Evolutionary conservation across 73 alveolate genomes (phyloP), one percentile per base, ranked within the genome.

Genomic region (Paraurostyla sp.): DNA sequence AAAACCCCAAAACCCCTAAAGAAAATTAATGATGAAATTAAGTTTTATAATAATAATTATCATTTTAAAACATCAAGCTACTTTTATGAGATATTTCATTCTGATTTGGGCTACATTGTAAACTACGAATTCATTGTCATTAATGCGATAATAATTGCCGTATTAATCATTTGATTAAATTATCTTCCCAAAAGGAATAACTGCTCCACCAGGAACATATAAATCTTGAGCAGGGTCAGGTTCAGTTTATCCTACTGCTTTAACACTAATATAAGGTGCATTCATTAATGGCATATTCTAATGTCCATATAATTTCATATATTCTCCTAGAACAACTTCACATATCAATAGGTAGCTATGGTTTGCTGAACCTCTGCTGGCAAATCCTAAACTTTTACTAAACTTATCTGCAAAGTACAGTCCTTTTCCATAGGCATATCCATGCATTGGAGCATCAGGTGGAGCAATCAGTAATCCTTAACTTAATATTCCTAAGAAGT

Each of bases 361-460:
- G 40, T 73, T 27, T 22, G 46, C 15, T n/a, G 83, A 33, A 6
- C 88, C 85, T 2, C 78, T 36, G n/a, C 62, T 35, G 23, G 89
- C 69, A 93, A 97, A 98, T 23, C 81, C 96, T n/a, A 91, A 93
- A 54, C 98, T 86, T 87, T 97, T 98, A 27, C 87, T 82, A 69
- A 94, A 96, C 94, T 90, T 92, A 80, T 98, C 99, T 30, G 99
- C 99, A 65, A 98, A 93, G 91, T 98, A 98, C 41, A 98, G 94
- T 46, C 99, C 99, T 69, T 97, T 98, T 0, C 99, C 99, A 78
- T 89, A 97, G 95, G 96, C 90, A 87, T 95, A 97, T 42, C 99
- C 99, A 15, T 98, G 90, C 48, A 84, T 35, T 0, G 99, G 99
- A 0, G 98, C 97, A 60, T 94, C 99, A 35, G 98, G 99, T 2